Percentiles rank a stretch among this genome's conserved stretches.
Conservation (phyloP, 495 filamentous ascomycete genomes). For the Monascus purpureus region DNA sequence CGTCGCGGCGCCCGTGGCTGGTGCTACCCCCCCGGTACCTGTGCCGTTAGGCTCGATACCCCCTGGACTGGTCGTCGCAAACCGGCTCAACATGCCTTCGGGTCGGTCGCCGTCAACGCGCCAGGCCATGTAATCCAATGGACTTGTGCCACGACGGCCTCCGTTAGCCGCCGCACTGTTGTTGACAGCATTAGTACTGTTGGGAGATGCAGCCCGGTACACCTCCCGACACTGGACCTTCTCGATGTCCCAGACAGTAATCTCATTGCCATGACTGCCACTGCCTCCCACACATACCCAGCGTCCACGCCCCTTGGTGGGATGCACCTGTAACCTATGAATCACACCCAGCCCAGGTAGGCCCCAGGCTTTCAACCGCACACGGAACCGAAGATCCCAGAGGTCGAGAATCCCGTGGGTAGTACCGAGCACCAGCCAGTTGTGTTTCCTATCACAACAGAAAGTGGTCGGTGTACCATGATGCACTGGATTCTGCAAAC, state of each 20-base stretch:
- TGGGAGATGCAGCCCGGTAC: constrained; percentile 45
- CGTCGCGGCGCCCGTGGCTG: constrained; percentile 11
- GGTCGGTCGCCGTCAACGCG: constrained; percentile 80
- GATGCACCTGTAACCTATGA: constrained; percentile 65
- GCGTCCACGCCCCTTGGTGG: constrained; percentile 56
- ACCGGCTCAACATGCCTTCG: constrained; percentile 79
- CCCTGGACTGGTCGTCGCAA: constrained; percentile 45
- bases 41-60: constrained; percentile 37
- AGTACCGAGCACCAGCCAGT: constrained; percentile 85
- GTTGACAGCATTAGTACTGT: not conserved
- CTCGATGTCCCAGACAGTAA: constrained; percentile 93
- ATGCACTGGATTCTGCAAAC: constrained; percentile 77
- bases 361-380: constrained; percentile 80
- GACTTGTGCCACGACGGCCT: constrained; percentile 21
- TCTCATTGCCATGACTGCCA: constrained; percentile 69
- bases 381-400: constrained; percentile 90
- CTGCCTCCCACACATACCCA: constrained; percentile 82
- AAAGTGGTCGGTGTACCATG: constrained; percentile 92
- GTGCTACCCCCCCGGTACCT: constrained; percentile 15
- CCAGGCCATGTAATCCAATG: constrained; percentile 70
- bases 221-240: constrained; percentile 80
- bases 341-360: constrained; percentile 71
- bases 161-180: constrained; percentile 7
- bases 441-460: constrained; percentile 66
- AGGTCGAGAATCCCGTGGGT: constrained; percentile 86